Base-by-base conservation (phyloP, 2,329 filamentous ascomycete genomes). In the Fusarium proliferatum region DNA sequence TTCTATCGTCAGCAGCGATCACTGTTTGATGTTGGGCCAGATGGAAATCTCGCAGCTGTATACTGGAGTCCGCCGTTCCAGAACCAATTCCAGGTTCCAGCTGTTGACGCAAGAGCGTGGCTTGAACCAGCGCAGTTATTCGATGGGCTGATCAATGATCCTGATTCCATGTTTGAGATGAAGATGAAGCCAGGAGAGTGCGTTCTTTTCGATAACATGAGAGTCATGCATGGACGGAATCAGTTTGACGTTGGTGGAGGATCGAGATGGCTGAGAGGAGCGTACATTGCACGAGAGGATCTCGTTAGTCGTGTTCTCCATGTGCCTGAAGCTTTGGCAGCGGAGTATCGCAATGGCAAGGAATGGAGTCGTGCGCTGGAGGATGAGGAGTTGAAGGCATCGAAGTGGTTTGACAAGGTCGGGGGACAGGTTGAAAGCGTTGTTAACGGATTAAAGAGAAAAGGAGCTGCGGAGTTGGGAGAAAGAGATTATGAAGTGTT, bases 121-220 rank as follows among this genome's bases (percentile, higher is more conserved):
- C 83, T 89, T 53, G 69, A 79, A 2, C 87, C 87, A 1, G 86
- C 88, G 2, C 79, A 82, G 39, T 78, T 80, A 5, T 94, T 97
- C 76, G 87, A 90, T 55, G 66, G 80, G 1, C 73, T 88, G 0
- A 82, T 96, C 30, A 91, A 94, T 72, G 79, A 85, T 2, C 82
- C 86, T 0, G 79, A 84, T 8, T 89, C 89, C 67, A 82, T 94
- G 60, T 92, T 92, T 78, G 88, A 96, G 84, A 86, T 92, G 66
- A 92, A 92, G 81, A 85, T 98, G 81, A 85, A 90, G 61, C 90
- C 93, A 8, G 96, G 96, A 6, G 93, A 97, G 78, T 97, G 94
- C 79, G 95, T 95, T 17, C 87, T 99, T n/a, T 98, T 99, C 79
- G 92, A 97, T 80, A 98, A 98, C 79, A 84, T 90, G 67, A 88